Percentiles rank a stretch among this genome's conserved stretches.
These are phyloP conservation scores for Poa pratensis DNA, from an alignment of 176 grass and related monocot genomes.

Conservation along the genomic window DNA sequence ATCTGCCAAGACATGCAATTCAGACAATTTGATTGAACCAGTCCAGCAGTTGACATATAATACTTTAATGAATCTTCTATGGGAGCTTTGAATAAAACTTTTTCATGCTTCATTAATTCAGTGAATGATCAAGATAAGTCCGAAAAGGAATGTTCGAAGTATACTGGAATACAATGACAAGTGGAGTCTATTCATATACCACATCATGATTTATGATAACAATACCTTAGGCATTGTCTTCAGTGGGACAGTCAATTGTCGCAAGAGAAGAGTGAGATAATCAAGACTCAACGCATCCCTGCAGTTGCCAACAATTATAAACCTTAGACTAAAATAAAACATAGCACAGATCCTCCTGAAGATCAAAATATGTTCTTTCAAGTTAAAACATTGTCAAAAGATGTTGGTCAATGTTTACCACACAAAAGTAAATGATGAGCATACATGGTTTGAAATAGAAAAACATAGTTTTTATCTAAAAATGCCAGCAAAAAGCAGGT, in stretches of 20 bases:
- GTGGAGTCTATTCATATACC: conserved; percentile 26
- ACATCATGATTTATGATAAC: conserved; percentile 39
- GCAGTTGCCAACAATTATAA: conserved; percentile 42
- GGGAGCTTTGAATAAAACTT: background rate
- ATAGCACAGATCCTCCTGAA: background rate
- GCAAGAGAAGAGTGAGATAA: conserved; percentile 84
- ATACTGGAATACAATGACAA: conserved; percentile 15
- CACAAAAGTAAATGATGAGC: background rate
- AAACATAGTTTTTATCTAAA: conserved; percentile 1
- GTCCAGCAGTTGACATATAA: conserved; percentile 6
- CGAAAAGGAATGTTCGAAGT: conserved; percentile 3
- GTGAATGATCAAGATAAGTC: conserved; percentile 4
- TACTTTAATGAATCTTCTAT: background rate
- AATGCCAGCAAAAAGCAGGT: conserved; percentile 9
- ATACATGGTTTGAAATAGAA: conserved; percentile 14
- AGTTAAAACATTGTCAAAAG: conserved; percentile 18
- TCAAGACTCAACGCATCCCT: conserved; percentile 88
- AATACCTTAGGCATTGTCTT: conserved; percentile 81
- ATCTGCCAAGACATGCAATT: conserved; percentile 2
- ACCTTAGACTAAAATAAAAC: conserved; percentile 14
- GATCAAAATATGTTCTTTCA: conserved; percentile 12
- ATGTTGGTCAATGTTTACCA: background rate
- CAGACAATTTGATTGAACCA: conserved; percentile 21
- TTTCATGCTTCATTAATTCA: conserved; percentile 15
- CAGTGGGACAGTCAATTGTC: conserved; percentile 70